Conservation (phyloP, 352 stramenopile genomes). For the Globisporangium parvum region DNA sequence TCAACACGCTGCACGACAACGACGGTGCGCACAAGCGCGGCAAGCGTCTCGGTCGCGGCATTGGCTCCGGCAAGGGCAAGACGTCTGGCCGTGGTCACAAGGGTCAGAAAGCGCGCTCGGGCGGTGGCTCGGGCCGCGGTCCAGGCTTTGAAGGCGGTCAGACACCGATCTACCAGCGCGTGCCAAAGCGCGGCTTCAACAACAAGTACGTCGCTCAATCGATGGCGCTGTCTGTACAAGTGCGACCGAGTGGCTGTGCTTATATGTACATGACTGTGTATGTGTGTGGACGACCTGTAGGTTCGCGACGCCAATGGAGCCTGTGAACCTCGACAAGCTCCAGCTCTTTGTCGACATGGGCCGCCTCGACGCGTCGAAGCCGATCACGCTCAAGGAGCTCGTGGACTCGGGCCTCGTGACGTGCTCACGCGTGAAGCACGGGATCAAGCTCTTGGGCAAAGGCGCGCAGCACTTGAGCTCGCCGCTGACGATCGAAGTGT, state of each 20-base stretch:
- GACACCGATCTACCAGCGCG: conserved; percentile 94
- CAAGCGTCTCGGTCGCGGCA: conserved; percentile 90
- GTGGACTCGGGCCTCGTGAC: conserved; percentile 88
- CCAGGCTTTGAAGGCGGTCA: conserved; percentile 97
- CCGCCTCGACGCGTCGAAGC: conserved; percentile 85
- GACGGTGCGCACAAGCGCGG: conserved; percentile 82
- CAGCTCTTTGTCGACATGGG: conserved; percentile 97
- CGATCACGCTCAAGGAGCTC: conserved; percentile 92
- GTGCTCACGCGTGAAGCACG: conserved; percentile 90
- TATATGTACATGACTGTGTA: neutral
- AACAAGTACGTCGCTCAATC: conserved; percentile 41
- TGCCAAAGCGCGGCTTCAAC: conserved; percentile 99
- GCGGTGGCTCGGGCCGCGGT: conserved; percentile 73
- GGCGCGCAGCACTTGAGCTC: conserved; percentile 82
- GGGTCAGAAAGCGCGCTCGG: conserved; percentile 93
- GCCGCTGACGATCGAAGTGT: conserved; percentile 94
- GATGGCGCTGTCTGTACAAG: conserved; percentile 16
- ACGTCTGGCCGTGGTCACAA: conserved; percentile 97
- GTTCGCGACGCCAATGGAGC: conserved; percentile 88
- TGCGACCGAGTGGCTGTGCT: neutral
- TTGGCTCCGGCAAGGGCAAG: conserved; percentile 92
- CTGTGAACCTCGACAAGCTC: conserved; percentile 91
- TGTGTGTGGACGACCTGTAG: conserved; percentile 16
- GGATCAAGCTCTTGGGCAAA: conserved; percentile 93
- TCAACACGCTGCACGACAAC: conserved; percentile 86